Conservation (phyloP, 2,329 filamentous ascomycete species). For the Aspergillus japonicus region DNA sequence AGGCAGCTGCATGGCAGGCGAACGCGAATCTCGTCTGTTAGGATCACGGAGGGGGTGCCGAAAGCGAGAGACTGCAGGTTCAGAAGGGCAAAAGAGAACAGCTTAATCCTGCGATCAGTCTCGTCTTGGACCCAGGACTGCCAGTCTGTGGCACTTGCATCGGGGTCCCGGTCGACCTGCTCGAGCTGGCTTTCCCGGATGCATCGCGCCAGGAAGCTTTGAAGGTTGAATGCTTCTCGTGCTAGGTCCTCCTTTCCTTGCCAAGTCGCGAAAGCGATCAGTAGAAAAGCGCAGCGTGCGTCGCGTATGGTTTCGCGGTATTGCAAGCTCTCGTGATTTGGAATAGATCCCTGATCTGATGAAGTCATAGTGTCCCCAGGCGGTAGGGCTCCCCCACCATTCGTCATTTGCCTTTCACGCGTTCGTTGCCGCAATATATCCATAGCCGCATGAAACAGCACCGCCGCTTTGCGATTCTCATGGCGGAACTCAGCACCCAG, state of each 20-base stretch:
- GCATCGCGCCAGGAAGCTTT: slow-evolving; percentile 22
- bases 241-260: slow-evolving; percentile 19
- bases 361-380: slow-evolving; percentile 50
- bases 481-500: slow-evolving; percentile 50
- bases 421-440: too few species aligned
- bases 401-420: too few species aligned
- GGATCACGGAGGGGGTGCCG: slow-evolving; percentile 24
- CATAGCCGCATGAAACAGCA: slow-evolving; percentile 48
- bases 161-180: neutral
- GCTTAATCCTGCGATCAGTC: slow-evolving; percentile 22
- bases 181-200: slow-evolving; percentile 21
- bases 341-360: neutral
- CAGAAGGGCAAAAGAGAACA: slow-evolving; percentile 28
- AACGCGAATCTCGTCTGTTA: slow-evolving; percentile 27
- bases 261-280: slow-evolving; percentile 30
- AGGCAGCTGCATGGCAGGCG: slow-evolving; percentile 26
- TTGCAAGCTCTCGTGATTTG: too few species aligned
- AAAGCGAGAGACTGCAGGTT: slow-evolving; percentile 29
- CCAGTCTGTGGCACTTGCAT: slow-evolving; percentile 18
- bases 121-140: slow-evolving; percentile 25
- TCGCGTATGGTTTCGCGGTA: too few species aligned
- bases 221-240: slow-evolving; percentile 25
- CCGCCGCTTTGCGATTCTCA: slow-evolving; percentile 29
- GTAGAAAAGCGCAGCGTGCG: slow-evolving; percentile 3
- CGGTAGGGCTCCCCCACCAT: slow-evolving; percentile 54